These are phyloP conservation scores for Xylaria grammica DNA, from an alignment of 495 filamentous ascomycete species.

Conservation along the genomic window DNA sequence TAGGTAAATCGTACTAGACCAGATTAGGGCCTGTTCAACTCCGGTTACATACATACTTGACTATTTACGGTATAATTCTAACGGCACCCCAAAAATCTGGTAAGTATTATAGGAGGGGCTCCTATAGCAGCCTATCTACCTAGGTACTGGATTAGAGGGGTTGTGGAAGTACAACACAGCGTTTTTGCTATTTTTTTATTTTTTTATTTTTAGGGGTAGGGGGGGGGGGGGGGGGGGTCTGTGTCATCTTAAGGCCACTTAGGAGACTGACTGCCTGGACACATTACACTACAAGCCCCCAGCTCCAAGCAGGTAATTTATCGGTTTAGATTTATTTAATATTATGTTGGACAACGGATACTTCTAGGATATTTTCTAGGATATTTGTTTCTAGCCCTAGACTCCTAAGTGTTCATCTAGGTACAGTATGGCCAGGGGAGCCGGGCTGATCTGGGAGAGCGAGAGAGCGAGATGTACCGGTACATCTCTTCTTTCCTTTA, in stretches of 20 bases:
- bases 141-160: too few species aligned
- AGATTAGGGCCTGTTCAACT: not conserved
- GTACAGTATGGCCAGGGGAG: not conserved
- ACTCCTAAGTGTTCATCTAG: constrained; percentile 2
- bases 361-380: not conserved
- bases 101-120: not conserved
- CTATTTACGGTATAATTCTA: not conserved
- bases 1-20: not conserved
- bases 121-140: too few species aligned
- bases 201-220: too few species aligned
- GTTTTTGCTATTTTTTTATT: not conserved
- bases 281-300: not conserved
- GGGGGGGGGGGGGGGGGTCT: too few species aligned
- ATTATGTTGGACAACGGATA: constrained; percentile 1
- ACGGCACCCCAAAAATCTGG: constrained; percentile 12
- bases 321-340: not conserved
- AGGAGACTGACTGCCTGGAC: too few species aligned
- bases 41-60: not conserved
- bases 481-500: not conserved
- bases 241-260: too few species aligned
- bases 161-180: not conserved
- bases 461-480: not conserved
- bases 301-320: constrained; percentile 18
- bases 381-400: not conserved
- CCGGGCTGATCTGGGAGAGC: not conserved